phyloP scores from a whole-genome alignment of 1,284 basidiomycete genomes.

The Sporisorium graminicola region DNA sequence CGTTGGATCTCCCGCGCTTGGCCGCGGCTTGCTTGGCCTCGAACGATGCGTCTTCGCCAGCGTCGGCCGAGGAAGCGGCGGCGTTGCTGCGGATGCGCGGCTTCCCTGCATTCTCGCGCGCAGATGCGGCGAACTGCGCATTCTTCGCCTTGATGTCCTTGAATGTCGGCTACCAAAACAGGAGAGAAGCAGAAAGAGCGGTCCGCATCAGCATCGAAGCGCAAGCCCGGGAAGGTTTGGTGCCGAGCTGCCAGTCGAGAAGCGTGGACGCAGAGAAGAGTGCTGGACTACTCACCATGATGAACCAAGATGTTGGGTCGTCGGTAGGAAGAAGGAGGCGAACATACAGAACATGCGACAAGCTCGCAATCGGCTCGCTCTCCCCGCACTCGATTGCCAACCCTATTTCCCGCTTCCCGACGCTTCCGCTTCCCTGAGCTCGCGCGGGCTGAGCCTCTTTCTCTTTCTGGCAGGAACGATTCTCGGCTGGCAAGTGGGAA shows the following conservation, averaged over 20 bases:
- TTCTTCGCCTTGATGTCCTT: slow-evolving; percentile 47
- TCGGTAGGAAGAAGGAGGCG: not conserved
- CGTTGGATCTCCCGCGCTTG: slow-evolving; percentile 15
- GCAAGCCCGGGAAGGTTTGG: too few relatives aligned
- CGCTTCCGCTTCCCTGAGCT: too few relatives aligned
- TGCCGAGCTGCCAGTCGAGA: too few relatives aligned
- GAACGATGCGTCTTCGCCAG: not conserved
- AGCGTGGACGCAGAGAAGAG: too few relatives aligned
- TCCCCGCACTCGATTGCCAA: not conserved
- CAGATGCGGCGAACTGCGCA: slow-evolving; percentile 23
- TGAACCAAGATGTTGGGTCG: too few relatives aligned
- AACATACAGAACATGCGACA: too few relatives aligned
- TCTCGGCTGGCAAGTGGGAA: too few relatives aligned
- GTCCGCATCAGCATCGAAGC: too few relatives aligned
- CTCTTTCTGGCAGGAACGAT: not conserved
- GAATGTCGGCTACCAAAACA: slow-evolving; percentile 21
- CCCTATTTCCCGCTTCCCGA: not conserved
- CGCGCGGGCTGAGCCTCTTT: not conserved
- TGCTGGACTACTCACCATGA: too few relatives aligned
- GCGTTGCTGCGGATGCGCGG: slow-evolving; percentile 31
- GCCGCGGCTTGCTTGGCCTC: not conserved
- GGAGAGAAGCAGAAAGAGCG: too few relatives aligned
- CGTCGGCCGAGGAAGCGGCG: not conserved
- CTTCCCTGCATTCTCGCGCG: slow-evolving; percentile 43
- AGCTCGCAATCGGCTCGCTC: not conserved